Conservation (phyloP, 805 yeast genomes). For the Lipomyces sp. region DNA sequence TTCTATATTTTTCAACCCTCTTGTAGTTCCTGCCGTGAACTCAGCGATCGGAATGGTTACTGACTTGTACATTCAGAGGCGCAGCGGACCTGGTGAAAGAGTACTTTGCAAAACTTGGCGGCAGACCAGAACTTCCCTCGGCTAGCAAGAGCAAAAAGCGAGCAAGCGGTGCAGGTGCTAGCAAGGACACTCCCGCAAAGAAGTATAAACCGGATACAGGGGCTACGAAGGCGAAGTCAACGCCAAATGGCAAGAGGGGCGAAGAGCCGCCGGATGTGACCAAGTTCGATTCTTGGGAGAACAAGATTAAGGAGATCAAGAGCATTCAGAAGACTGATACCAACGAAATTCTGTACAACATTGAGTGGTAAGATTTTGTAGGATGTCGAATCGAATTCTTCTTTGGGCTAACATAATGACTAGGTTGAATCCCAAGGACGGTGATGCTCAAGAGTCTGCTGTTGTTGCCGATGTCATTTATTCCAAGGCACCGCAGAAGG, state of each 20-base stretch:
- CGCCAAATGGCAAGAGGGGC: background rate
- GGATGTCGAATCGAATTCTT: background rate
- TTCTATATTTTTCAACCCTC: background rate
- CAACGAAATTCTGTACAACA: background rate
- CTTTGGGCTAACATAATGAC: background rate
- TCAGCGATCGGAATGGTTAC: background rate
- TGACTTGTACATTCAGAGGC: background rate
- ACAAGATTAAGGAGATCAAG: slow-evolving; percentile 6
- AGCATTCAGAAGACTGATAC: background rate
- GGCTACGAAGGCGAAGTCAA: no score
- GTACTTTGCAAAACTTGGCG: slow-evolving; percentile 4
- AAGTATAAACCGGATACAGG: no score
- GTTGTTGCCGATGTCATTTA: slow-evolving; percentile 1
- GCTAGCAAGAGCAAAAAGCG: no score
- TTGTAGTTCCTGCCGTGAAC: background rate
- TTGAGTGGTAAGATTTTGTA: background rate
- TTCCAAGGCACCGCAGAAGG: slow-evolving; percentile 6
- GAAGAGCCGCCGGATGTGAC: background rate
- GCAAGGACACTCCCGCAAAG: no score
- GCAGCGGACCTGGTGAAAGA: slow-evolving; percentile 4
- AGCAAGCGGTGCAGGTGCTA: background rate
- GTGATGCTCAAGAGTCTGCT: background rate
- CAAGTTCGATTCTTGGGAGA: slow-evolving; percentile 2
- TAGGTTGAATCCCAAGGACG: background rate
- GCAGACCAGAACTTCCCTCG: background rate